Conservation (phyloP, 1,284 basidiomycete genomes). For the Meira nashicola region DNA sequence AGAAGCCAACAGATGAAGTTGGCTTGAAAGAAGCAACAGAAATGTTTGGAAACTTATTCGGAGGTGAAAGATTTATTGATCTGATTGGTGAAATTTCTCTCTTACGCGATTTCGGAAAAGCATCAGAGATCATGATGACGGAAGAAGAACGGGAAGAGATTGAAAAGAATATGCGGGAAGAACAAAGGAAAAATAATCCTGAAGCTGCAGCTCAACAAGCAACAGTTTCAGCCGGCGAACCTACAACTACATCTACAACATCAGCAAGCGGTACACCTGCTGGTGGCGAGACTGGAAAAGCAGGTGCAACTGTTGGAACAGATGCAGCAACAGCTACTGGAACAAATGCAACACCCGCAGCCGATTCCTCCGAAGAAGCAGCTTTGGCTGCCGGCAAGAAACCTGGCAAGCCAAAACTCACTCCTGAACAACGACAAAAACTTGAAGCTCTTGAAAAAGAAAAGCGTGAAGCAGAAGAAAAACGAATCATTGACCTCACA, state of each 20-base stretch:
- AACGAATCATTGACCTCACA: slow-evolving; percentile 45
- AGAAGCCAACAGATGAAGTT: slow-evolving; percentile 54
- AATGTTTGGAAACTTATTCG: slow-evolving; percentile 53
- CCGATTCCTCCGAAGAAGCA: slow-evolving; percentile 54
- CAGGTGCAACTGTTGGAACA: slow-evolving; percentile 8
- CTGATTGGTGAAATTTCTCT: slow-evolving; percentile 53
- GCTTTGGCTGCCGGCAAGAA: slow-evolving; percentile 16
- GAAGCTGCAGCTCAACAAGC: slow-evolving; percentile 13
- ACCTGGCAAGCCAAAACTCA: slow-evolving; percentile 59
- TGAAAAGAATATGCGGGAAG: slow-evolving; percentile 58
- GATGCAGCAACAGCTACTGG: slow-evolving; percentile 13
- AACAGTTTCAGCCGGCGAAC: slow-evolving; percentile 5
- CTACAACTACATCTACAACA: slow-evolving; percentile 24
- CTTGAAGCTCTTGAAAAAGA: slow-evolving; percentile 51
- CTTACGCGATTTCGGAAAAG: slow-evolving; percentile 53
- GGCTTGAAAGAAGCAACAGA: slow-evolving; percentile 52
- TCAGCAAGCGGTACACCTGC: slow-evolving; percentile 44
- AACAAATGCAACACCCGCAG: slow-evolving; percentile 5
- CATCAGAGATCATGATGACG: slow-evolving; percentile 58
- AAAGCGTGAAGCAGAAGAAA: slow-evolving; percentile 47
- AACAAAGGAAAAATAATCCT: slow-evolving; percentile 14
- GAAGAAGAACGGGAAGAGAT: slow-evolving; percentile 87
- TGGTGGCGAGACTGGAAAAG: slow-evolving; percentile 20
- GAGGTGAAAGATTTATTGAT: slow-evolving; percentile 51
- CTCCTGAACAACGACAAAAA: slow-evolving; percentile 66